These are phyloP conservation scores for Theobroma grandiflorum DNA, from an alignment of 441 rosid genomes.

Conservation along the genomic window DNA sequence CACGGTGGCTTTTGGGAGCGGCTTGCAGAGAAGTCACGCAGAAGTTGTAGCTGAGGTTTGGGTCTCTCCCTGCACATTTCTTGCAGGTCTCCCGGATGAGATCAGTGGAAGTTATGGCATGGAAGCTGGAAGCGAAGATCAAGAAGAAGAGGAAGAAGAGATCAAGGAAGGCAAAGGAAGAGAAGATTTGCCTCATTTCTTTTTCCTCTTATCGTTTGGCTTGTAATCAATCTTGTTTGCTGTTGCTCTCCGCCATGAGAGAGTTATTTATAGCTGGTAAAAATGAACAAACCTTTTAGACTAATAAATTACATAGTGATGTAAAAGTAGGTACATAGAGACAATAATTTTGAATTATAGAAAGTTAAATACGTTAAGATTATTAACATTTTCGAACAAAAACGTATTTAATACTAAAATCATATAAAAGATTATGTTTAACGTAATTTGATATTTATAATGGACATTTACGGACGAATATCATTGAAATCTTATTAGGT, in stretches of 20 bases:
- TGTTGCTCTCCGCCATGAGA: background rate
- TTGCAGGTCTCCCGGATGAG: conserved; percentile 59
- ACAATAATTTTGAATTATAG: too few species aligned
- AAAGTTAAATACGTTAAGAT: too few species aligned
- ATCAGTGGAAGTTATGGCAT: conserved; percentile 21
- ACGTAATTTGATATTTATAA: too few species aligned
- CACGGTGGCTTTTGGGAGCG: conserved; percentile 39
- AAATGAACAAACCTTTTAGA: background rate
- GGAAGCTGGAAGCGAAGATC: conserved; percentile 13
- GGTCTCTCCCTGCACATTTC: conserved; percentile 51
- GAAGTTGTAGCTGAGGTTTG: conserved; percentile 57
- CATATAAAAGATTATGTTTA: too few species aligned
- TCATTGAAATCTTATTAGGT: too few species aligned
- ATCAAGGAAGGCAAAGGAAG: conserved; percentile 1
- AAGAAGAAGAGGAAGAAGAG: conserved; percentile 32
- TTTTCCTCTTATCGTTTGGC: background rate
- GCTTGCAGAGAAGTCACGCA: conserved; percentile 57
- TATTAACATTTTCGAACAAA: too few species aligned
- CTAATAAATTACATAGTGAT: background rate
- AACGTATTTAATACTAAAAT: too few species aligned
- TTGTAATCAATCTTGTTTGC: background rate
- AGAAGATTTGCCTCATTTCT: conserved; percentile 18
- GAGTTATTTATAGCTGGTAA: background rate
- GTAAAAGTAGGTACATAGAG: too few species aligned
- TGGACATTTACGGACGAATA: too few species aligned